These are phyloP conservation scores for Niebla homalea DNA, from an alignment of 495 filamentous ascomycete species.

Conservation along the genomic window DNA sequence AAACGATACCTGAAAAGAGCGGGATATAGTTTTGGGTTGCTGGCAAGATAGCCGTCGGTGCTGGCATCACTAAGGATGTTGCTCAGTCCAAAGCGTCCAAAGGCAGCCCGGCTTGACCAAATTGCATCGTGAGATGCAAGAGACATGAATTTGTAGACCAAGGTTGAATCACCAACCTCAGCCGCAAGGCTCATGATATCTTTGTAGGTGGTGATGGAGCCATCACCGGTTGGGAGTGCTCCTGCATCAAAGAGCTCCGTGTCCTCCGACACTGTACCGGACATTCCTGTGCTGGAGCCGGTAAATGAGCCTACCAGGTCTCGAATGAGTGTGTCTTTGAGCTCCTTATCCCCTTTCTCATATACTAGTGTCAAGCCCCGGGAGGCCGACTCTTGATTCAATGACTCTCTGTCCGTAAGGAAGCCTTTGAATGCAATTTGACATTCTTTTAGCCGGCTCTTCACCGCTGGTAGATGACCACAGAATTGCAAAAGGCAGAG, in stretches of 20 bases:
- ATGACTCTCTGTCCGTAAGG: constrained; percentile 77
- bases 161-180: constrained; percentile 84
- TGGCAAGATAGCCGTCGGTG: constrained; percentile 50
- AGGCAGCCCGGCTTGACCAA: constrained; percentile 89
- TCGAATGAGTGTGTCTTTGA: constrained; percentile 71
- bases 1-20: constrained; percentile 91
- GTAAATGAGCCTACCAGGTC: constrained; percentile 85
- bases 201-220: constrained; percentile 85
- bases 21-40: constrained; percentile 85
- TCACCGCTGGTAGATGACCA: constrained; percentile 57
- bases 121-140: constrained; percentile 86
- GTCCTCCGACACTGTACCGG: constrained; percentile 66
- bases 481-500: constrained; percentile 88
- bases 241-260: constrained; percentile 94
- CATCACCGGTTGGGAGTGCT: constrained; percentile 78
- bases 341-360: constrained; percentile 67
- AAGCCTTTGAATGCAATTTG: constrained; percentile 79
- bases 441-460: constrained; percentile 57
- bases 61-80: constrained; percentile 81
- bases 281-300: constrained; percentile 51
- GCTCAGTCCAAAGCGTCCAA: constrained; percentile 85
- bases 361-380: constrained; percentile 82
- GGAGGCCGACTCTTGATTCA: constrained; percentile 90
- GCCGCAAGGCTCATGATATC: constrained; percentile 87
- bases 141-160: constrained; percentile 96